Base-by-base conservation (phyloP, 1,284 basidiomycete genomes). In the Irpex lacteus region DNA sequence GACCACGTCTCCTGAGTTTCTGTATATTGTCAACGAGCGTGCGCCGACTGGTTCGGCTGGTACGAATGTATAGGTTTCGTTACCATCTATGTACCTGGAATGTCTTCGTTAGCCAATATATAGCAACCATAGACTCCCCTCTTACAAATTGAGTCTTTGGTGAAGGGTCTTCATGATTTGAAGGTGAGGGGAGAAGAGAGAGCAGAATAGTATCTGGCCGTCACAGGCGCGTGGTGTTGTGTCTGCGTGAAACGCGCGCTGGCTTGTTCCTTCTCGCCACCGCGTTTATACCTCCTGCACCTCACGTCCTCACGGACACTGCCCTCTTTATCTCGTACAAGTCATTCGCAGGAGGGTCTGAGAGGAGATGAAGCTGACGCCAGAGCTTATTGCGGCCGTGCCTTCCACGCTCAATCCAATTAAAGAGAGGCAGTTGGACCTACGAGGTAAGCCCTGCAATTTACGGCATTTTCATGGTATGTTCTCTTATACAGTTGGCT, bases 401-500 rank as follows among this genome's bases (percentile, higher is more conserved):
- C 80, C 85, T 60, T 93, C 93, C 63, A 86, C 89, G 66, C 83
- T 98, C 69, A 98, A 97, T 74, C 88, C 96, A 37, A 78, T 96
- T 63, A 96, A 95, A 78, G 96, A 99, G 77, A 87, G 98, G 64
- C 94, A 98, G 80, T 85, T 99, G 65, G 96, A 98, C 75, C 86
- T 98, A 60, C 82, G 96, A 86, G 96, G 96, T 95, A 73, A 73
- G 89, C 78, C 65, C 47, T 49, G 49, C 63, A 36, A 32, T 18
- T 56, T 36, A 34, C n/a, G 11, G 56, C 61, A 62, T 66, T 55
- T 63, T 50, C 67, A 63, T 13, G 54, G 32, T 64, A 64, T 58
- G 64, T 65, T 62, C 69, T 71, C 71, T 76, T 69, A 34, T 69
- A 73, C 70, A 72, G 74, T 65, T 66, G 47, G 64, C 67, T 73